Evolutionary conservation across 257 asterid genomes (phyloP).

Genomic region (Perilla frutescens): DNA sequence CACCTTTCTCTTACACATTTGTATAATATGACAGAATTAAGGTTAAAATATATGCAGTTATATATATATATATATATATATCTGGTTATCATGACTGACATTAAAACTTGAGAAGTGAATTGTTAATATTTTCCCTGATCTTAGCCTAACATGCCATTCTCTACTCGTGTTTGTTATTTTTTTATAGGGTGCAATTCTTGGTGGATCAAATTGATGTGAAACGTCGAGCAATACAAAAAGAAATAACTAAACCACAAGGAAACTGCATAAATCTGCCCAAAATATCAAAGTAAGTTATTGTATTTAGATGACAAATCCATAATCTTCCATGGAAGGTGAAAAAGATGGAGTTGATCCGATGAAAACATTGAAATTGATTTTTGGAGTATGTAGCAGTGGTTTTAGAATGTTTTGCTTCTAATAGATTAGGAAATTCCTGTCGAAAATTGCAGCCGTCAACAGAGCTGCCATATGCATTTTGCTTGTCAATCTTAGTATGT

Average conservation of each 20-base stretch:
- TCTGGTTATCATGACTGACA: too few relatives aligned
- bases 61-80: too few relatives aligned
- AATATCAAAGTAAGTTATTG: background rate
- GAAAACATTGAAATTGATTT: background rate
- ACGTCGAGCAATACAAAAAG: background rate
- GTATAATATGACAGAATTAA: too few relatives aligned
- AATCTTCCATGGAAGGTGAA: background rate
- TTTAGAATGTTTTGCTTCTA: too few relatives aligned
- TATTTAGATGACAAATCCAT: background rate
- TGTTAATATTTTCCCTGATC: too few relatives aligned
- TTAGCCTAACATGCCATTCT: background rate
- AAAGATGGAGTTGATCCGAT: background rate
- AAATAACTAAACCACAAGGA: background rate
- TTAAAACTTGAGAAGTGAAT: too few relatives aligned
- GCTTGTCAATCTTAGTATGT: too few relatives aligned
- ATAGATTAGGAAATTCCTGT: too few relatives aligned
- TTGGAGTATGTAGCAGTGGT: background rate
- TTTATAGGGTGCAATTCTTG: background rate
- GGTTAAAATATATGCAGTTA: background rate
- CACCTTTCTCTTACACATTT: too few relatives aligned
- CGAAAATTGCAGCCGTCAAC: too few relatives aligned
- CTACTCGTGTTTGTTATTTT: background rate
- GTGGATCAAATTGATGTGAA: conserved; percentile 23
- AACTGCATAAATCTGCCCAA: background rate
- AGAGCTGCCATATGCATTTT: too few relatives aligned